Base-by-base conservation (phyloP, 2,329 filamentous ascomycete species). In the Xylariales sp. region DNA sequence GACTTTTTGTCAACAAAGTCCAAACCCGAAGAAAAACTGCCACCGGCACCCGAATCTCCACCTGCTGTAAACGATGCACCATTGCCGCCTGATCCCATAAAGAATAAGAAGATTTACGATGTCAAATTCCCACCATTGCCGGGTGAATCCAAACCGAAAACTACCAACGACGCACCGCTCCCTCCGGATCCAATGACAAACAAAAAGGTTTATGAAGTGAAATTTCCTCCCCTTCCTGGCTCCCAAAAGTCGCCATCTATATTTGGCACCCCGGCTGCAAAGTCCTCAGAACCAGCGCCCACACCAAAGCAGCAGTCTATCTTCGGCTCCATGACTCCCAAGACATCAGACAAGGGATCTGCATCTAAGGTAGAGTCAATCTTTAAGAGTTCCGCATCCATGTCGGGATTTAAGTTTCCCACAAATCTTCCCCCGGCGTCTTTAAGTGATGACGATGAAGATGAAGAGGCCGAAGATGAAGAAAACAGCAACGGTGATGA, bases 31-130 rank as follows among this genome's bases (percentile, higher is more conserved):
- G 41, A 38, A 16, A 38, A n/a, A 18, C 29, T 31, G 20, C 36
- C 29, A 12, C 29, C 37, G 8, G 33, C 38, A 19, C 48, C 47
- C 11, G 54, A 57, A 40, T 42, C 50, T 14, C 40, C 48, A 5
- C 35, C 48, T 29, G 29, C 36, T 33, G 38, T 15, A 21, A 37
- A 44, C 14, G 57, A 66, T 33, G 60, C 63, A 7, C 66, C 70
- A 15, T 44, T 71, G 10, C 67, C 70, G 7, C 65, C 69, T 16
- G 66, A 70, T 47, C 54, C 65, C 8, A 57, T 57, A 5, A 62
- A 53, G 44, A 63, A 62, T 15, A 59, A 57, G 41, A 53, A 50
- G 29, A 43, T 50, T 2, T 56, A 59, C n/a, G 38, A 48, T 21
- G 40, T 18, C 51, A 56, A 48, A 33, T 37, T 52, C 6, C 50